These are phyloP conservation scores for Teunomyces stri DNA, from an alignment of 805 yeast genomes.

Conservation along the genomic window DNA sequence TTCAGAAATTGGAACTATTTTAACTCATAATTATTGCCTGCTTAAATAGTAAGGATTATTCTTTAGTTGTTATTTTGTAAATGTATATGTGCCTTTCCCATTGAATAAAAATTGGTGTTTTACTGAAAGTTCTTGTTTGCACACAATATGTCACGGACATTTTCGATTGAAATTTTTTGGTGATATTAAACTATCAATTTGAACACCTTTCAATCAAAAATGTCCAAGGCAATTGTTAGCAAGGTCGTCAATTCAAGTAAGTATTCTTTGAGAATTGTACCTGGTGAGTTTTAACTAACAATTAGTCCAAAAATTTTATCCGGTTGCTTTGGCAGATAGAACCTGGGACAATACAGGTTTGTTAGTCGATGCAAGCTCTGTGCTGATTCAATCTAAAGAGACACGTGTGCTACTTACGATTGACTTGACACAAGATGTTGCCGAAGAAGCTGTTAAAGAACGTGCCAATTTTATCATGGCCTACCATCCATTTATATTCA, in stretches of 20 bases:
- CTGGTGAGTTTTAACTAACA: constrained; percentile 9
- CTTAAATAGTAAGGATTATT: no score
- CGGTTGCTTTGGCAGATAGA: constrained; percentile 74
- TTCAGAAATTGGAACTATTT: no score
- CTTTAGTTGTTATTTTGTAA: no score
- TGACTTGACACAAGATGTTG: constrained; percentile 81
- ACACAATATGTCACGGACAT: neutral
- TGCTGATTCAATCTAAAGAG: constrained; percentile 12
- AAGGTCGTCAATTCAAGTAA: constrained; percentile 38
- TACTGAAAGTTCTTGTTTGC: neutral
- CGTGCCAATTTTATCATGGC: constrained; percentile 67
- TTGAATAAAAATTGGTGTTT: no score
- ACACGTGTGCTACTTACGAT: constrained; percentile 62
- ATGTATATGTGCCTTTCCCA: no score
- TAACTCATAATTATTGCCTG: no score
- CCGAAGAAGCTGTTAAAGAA: constrained; percentile 71
- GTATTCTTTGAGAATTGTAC: constrained; percentile 26
- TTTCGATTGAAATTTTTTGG: neutral
- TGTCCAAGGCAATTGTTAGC: constrained; percentile 47
- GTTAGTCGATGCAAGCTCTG: constrained; percentile 63
- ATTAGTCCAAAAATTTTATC: constrained; percentile 72
- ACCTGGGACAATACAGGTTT: constrained; percentile 97
- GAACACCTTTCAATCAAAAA: constrained; percentile 5
- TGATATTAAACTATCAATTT: neutral
- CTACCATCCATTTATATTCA: constrained; percentile 90